Conservation (phyloP, 2,329 filamentous ascomycete genomes). For the Stachybotrys chartarum region DNA sequence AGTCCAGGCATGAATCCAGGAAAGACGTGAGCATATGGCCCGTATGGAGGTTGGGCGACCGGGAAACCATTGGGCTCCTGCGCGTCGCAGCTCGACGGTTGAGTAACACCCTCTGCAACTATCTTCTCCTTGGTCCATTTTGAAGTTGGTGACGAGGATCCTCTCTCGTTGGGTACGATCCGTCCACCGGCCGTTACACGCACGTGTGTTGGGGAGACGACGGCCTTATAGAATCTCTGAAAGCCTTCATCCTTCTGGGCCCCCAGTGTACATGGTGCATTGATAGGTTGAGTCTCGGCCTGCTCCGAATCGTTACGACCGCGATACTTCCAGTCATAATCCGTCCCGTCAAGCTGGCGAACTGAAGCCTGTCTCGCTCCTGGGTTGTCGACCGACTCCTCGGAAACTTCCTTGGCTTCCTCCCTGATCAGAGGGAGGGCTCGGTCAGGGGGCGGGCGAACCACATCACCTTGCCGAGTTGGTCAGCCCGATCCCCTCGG, state of each 20-base stretch:
- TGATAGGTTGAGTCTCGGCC: constrained; percentile 37
- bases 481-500: constrained; percentile 1
- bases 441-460: constrained; percentile 18
- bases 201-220: constrained; percentile 60
- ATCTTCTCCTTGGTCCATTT: constrained; percentile 40
- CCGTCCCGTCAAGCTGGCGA: constrained; percentile 31
- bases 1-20: constrained; percentile 22
- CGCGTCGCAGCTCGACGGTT: constrained; percentile 11
- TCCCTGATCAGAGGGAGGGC: constrained; percentile 19
- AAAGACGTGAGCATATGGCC: constrained; percentile 20
- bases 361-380: constrained; percentile 10
- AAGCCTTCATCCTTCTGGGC: constrained; percentile 60
- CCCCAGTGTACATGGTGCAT: constrained; percentile 43
- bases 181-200: constrained; percentile 60
- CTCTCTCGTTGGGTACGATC: constrained; percentile 58
- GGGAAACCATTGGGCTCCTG: constrained; percentile 14
- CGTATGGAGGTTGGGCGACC: constrained; percentile 18
- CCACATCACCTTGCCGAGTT: constrained; percentile 18
- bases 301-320: constrained; percentile 37
- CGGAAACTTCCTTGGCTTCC: constrained; percentile 9
- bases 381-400: constrained; percentile 1
- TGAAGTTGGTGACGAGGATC: constrained; percentile 41
- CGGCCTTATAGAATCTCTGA: constrained; percentile 59
- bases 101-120: constrained; percentile 13
- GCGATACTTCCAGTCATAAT: constrained; percentile 36